Evolutionary conservation across 2,329 filamentous ascomycete genomes (phyloP).

Genomic region (Ophiostoma sp.): DNA sequence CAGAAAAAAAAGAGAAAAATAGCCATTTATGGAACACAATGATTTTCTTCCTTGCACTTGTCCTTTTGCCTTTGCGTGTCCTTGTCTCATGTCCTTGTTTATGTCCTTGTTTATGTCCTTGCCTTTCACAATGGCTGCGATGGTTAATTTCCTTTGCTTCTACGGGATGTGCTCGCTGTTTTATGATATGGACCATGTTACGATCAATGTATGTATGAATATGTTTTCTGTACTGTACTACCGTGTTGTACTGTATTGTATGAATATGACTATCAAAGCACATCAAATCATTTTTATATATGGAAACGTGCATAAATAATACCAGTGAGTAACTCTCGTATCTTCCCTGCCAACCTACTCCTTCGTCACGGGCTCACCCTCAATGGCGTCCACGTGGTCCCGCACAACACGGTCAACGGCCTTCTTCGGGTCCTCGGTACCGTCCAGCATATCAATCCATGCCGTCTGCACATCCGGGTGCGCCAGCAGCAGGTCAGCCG

Average conservation of each 20-base stretch:
- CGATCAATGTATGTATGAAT: background rate
- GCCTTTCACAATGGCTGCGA: background rate
- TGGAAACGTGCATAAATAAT: background rate
- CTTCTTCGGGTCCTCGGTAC: constrained; percentile 48
- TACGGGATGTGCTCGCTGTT: background rate
- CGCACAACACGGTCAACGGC: constrained; percentile 52
- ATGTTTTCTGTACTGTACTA: background rate
- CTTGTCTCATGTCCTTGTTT: background rate
- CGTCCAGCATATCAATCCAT: constrained; percentile 59
- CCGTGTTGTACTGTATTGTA: background rate
- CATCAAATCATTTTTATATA: background rate
- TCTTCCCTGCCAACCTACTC: background rate
- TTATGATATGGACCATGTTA: background rate
- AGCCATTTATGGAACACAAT: constrained; percentile 14
- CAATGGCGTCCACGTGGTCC: constrained; percentile 52
- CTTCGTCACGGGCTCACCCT: constrained; percentile 48
- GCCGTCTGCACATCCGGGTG: constrained; percentile 45
- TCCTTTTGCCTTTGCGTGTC: background rate
- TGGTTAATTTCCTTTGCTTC: constrained; percentile 6
- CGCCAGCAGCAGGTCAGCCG: constrained; percentile 58
- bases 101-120: background rate
- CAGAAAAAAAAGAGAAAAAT: constrained; percentile 17
- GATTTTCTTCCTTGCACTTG: constrained; percentile 7
- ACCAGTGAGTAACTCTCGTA: background rate
- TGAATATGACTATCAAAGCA: background rate